Evolutionary conservation across 2,329 filamentous ascomycete species (phyloP).

Genomic region (Fonsecaea monophora): DNA sequence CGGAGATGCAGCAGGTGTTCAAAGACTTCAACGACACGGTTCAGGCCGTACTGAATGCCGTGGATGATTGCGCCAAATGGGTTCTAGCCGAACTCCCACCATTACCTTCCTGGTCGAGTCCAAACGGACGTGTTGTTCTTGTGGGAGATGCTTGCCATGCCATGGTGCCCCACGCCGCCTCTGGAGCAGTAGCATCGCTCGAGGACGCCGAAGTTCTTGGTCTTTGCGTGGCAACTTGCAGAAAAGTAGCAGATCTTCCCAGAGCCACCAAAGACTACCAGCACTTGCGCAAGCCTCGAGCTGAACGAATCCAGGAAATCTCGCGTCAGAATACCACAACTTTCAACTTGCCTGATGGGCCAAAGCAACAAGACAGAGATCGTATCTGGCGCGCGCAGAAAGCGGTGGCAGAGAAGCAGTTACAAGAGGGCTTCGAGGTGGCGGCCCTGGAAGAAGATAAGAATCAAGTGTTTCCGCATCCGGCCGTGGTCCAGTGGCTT

Average conservation of each 20-base stretch:
- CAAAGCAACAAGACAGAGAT: conserved; percentile 19
- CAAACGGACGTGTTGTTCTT: conserved; percentile 45
- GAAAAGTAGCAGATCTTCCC: conserved; percentile 5
- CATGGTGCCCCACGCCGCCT: conserved; percentile 54
- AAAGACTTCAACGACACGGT: conserved; percentile 14
- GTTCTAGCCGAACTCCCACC: conserved; percentile 31
- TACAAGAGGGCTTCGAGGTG: conserved; percentile 9
- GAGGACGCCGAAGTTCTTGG: conserved; percentile 47
- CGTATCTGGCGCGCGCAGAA: background rate
- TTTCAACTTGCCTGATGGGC: conserved; percentile 19
- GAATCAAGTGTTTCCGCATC: conserved; percentile 16
- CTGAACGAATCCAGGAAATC: conserved; percentile 23
- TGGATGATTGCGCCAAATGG: conserved; percentile 28
- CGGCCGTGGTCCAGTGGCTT: conserved; percentile 23
- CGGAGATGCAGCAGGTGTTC: conserved; percentile 47
- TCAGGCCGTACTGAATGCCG: conserved; percentile 14
- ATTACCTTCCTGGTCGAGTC: conserved; percentile 43
- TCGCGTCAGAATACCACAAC: conserved; percentile 22
- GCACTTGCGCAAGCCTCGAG: conserved; percentile 22
- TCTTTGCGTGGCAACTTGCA: conserved; percentile 6
- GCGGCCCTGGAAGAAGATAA: conserved; percentile 14
- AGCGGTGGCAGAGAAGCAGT: conserved; percentile 11
- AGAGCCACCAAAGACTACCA: conserved; percentile 12
- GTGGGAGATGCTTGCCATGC: conserved; percentile 54
- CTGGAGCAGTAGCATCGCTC: conserved; percentile 52